These are phyloP conservation scores for Sporothrix globosa DNA, from an alignment of 2,329 filamentous ascomycete species.

Conservation along the genomic window DNA sequence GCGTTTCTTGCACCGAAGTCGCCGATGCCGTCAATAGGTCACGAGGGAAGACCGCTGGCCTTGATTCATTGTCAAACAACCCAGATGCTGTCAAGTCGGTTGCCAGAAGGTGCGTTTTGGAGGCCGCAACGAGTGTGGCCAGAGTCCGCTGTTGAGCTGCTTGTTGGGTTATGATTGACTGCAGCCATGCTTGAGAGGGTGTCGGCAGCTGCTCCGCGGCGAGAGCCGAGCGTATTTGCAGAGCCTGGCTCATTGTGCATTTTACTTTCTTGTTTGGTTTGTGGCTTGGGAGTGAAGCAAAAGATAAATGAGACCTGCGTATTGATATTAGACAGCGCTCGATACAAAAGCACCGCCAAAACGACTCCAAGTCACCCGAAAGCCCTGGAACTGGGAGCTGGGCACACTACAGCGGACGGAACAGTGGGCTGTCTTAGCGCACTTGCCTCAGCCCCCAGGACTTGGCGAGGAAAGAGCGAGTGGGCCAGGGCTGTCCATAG, in stretches of 20 bases:
- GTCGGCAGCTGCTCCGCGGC: constrained; percentile 58
- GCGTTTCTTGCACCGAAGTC: constrained; percentile 57
- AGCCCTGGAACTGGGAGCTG: not conserved
- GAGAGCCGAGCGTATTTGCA: constrained; percentile 58
- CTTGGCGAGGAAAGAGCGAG: not conserved
- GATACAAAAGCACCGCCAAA: constrained; percentile 17
- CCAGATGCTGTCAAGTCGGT: constrained; percentile 71
- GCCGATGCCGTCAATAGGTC: constrained; percentile 5
- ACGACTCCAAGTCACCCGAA: constrained; percentile 29
- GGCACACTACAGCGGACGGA: not conserved
- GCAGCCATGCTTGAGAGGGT: constrained; percentile 63
- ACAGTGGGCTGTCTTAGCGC: not conserved
- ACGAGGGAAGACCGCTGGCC: constrained; percentile 55
- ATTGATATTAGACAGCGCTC: not conserved
- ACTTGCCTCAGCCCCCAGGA: not conserved
- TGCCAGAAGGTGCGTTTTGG: constrained; percentile 76
- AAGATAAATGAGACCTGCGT: not conserved
- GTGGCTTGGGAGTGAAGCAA: not conserved
- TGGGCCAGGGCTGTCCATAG: not conserved
- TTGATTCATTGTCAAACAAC: constrained; percentile 49
- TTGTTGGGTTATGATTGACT: constrained; percentile 58
- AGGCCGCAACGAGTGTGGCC: constrained; percentile 74
- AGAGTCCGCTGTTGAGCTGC: constrained; percentile 51
- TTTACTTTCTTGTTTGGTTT: too few relatives aligned
- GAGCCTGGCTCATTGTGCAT: constrained; percentile 43